Evolutionary conservation across 1,284 basidiomycete genomes (phyloP).

Genomic region (Fistulina hepatica): DNA sequence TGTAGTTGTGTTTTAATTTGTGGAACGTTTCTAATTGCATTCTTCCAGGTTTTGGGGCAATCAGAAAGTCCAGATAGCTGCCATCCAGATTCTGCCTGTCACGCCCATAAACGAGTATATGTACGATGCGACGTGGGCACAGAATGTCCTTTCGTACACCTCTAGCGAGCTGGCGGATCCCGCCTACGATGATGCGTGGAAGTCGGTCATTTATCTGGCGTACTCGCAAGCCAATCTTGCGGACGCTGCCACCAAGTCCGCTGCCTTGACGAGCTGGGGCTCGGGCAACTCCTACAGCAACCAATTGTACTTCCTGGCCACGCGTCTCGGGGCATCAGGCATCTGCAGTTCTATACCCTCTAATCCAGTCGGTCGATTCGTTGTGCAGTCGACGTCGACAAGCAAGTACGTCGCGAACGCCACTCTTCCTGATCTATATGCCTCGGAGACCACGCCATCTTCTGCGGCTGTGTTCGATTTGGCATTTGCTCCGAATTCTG

Average conservation of each 20-base stretch:
- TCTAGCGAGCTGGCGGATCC: constrained; percentile 20
- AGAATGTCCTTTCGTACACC: constrained; percentile 21
- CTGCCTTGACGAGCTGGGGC: constrained; percentile 24
- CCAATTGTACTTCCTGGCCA: constrained; percentile 24
- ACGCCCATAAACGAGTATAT: constrained; percentile 26
- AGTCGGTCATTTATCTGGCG: constrained; percentile 24
- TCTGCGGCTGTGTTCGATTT: constrained; percentile 21
- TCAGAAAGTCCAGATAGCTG: constrained; percentile 25
- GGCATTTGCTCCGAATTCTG: constrained; percentile 23
- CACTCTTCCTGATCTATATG: constrained; percentile 18
- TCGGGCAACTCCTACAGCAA: constrained; percentile 24
- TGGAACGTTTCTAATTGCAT: background rate
- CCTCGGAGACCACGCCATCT: constrained; percentile 12
- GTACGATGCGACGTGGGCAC: constrained; percentile 25
- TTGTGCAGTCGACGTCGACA: constrained; percentile 17
- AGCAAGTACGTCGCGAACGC: constrained; percentile 19
- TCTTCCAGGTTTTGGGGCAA: constrained; percentile 24
- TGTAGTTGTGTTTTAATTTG: no score
- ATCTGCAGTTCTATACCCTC: constrained; percentile 19
- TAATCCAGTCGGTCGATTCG: constrained; percentile 22
- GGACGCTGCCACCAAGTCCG: constrained; percentile 21
- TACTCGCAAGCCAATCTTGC: constrained; percentile 22
- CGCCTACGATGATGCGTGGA: constrained; percentile 25
- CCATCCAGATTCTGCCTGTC: constrained; percentile 27
- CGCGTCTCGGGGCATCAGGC: constrained; percentile 20